Conservation (phyloP, 352 stramenopile genomes). For the Phytophthora sojae region DNA sequence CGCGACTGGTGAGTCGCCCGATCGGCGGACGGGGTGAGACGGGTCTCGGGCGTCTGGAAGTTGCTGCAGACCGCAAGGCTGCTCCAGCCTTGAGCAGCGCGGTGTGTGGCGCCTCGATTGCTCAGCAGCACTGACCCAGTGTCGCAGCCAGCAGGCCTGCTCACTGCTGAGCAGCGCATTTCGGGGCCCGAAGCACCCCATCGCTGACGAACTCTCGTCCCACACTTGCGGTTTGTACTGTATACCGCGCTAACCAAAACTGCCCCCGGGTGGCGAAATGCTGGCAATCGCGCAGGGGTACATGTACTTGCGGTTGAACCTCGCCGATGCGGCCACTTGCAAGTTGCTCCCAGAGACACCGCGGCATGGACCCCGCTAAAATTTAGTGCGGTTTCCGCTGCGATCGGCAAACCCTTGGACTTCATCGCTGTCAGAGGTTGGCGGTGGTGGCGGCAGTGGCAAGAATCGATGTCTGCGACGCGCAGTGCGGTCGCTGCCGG, state of each 20-base stretch:
- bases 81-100: too few species aligned
- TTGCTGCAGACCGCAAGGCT: background rate
- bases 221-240: background rate
- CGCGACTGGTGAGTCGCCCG: background rate
- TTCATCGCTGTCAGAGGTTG: background rate
- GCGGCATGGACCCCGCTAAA: slow-evolving; percentile 5
- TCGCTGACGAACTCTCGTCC: slow-evolving; percentile 9
- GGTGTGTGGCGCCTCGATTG: background rate
- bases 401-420: slow-evolving; percentile 10
- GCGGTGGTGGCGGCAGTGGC: background rate
- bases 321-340: background rate
- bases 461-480: background rate
- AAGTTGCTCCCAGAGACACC: background rate
- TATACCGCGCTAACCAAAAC: too few species aligned
- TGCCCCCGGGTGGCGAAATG: too few species aligned
- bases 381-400: slow-evolving; percentile 11
- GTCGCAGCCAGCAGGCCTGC: background rate
- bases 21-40: background rate
- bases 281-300: background rate
- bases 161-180: background rate
- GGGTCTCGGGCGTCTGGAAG: background rate
- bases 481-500: background rate
- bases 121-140: background rate
- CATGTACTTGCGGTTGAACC: slow-evolving; percentile 10
- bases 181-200: background rate